phyloP scores from a whole-genome alignment of 2,329 filamentous ascomycete genomes.

The Trichoderma atrobrunneum region DNA sequence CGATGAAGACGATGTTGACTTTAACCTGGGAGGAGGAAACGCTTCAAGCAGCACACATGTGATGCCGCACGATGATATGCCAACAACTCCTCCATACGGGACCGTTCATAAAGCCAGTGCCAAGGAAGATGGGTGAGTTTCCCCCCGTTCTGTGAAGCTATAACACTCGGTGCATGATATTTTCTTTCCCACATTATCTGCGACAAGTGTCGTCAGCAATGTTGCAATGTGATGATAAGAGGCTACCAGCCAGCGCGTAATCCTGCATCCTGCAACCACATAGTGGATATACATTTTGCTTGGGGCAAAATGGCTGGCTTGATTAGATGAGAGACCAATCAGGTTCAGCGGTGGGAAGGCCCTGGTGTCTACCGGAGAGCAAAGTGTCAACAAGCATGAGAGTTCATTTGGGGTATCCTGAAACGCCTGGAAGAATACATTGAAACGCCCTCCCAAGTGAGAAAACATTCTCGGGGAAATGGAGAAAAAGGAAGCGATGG shows the following conservation, averaged over 20 bases:
- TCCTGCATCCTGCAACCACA: constrained; percentile 12
- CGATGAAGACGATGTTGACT: constrained; percentile 58
- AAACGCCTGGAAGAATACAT: constrained; percentile 9
- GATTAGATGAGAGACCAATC: constrained; percentile 30
- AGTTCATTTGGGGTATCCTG: constrained; percentile 18
- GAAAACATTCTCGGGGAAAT: neutral
- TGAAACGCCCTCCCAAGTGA: constrained; percentile 13
- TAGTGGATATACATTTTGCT: constrained; percentile 21
- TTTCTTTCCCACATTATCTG: neutral
- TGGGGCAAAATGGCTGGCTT: constrained; percentile 28
- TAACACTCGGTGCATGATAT: neutral
- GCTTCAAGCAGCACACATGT: constrained; percentile 18
- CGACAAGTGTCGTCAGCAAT: constrained; percentile 10
- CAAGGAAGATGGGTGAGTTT: constrained; percentile 47
- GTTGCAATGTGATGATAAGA: constrained; percentile 25
- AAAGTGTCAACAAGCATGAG: constrained; percentile 23
- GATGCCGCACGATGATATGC: constrained; percentile 31
- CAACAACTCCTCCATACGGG: constrained; percentile 35
- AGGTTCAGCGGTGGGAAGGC: constrained; percentile 26
- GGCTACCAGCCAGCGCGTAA: constrained; percentile 12
- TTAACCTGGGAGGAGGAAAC: constrained; percentile 50
- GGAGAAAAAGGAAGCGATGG: constrained; percentile 11
- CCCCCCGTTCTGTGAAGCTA: neutral
- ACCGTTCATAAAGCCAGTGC: constrained; percentile 61
- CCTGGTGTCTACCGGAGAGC: constrained; percentile 27